Conservation (phyloP, 2,329 filamentous ascomycete species). For the Beauveria medogensis region DNA sequence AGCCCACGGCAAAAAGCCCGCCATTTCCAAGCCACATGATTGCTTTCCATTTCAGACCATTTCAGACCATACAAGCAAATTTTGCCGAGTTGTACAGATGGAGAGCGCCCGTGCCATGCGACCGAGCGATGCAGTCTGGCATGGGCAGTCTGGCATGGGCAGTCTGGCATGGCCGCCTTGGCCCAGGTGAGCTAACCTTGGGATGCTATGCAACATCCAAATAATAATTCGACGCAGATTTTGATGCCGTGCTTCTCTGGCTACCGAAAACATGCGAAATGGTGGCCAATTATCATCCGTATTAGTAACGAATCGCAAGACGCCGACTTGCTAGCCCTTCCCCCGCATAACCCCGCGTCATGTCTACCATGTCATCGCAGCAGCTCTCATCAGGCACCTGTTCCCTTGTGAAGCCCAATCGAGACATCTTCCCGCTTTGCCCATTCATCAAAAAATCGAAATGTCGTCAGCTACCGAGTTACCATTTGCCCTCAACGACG, state of each 20-base stretch:
- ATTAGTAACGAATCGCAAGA: neutral
- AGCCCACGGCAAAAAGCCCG: neutral
- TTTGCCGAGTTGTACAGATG: neutral
- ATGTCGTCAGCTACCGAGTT: constrained; percentile 15
- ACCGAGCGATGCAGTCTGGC: neutral
- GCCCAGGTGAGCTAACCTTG: neutral
- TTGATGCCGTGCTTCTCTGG: neutral
- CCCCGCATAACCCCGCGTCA: constrained; percentile 6
- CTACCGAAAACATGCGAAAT: no score
- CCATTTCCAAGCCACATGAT: neutral
- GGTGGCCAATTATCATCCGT: neutral
- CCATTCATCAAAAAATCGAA: neutral
- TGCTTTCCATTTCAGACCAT: neutral
- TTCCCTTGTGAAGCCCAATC: neutral
- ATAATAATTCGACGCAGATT: neutral
- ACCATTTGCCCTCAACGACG: constrained; percentile 37
- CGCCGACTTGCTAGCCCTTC: neutral
- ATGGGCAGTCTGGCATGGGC: neutral
- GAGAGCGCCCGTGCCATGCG: neutral
- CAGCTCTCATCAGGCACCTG: neutral
- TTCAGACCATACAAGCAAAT: no score
- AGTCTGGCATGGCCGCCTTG: neutral
- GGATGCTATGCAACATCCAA: neutral
- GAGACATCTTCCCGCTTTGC: neutral
- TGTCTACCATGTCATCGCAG: neutral